Evolutionary conservation across 306 rosid species (phyloP).

Genomic region (Prunus padus): DNA sequence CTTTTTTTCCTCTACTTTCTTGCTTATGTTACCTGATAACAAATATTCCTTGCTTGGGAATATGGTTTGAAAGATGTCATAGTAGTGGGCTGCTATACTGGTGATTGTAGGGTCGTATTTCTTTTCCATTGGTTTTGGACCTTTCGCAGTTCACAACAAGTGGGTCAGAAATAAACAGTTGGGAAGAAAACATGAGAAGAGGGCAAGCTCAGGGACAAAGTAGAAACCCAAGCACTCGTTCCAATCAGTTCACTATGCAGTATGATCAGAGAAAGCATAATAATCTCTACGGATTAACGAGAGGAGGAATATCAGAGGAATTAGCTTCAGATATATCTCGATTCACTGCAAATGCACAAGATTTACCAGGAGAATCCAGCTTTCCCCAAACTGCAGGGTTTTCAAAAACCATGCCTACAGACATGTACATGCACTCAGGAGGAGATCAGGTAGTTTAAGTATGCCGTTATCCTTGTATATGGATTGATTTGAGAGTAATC

Average conservation of each 20-base stretch:
- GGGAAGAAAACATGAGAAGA: conserved; percentile 36
- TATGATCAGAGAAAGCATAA: conserved; percentile 34
- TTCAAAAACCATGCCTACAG: conserved; percentile 37
- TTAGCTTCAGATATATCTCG: conserved; percentile 22
- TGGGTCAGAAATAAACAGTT: conserved; percentile 49
- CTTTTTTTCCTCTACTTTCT: background rate
- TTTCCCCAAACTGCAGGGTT: conserved; percentile 30
- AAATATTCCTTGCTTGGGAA: background rate
- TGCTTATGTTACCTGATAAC: background rate
- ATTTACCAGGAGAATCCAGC: conserved; percentile 27
- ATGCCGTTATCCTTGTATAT: conserved; percentile 15
- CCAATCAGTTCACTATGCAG: conserved; percentile 32
- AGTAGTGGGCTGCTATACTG: conserved; percentile 3
- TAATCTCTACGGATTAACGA: conserved; percentile 25
- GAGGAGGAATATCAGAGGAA: conserved; percentile 29
- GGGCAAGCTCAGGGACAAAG: conserved; percentile 23
- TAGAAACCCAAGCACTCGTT: conserved; percentile 27
- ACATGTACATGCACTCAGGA: conserved; percentile 26
- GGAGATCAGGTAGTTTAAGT: conserved; percentile 39
- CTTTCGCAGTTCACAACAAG: conserved; percentile 59
- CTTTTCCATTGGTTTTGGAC: conserved; percentile 77
- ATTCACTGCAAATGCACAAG: conserved; percentile 25
- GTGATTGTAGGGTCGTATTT: conserved; percentile 71
- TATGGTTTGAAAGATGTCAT: background rate
- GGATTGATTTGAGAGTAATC: background rate